Evolutionary conservation across 2,329 filamentous ascomycete species (phyloP), one percentile per base, ranked within the genome.

Genomic region (Escovopsis sp.): DNA sequence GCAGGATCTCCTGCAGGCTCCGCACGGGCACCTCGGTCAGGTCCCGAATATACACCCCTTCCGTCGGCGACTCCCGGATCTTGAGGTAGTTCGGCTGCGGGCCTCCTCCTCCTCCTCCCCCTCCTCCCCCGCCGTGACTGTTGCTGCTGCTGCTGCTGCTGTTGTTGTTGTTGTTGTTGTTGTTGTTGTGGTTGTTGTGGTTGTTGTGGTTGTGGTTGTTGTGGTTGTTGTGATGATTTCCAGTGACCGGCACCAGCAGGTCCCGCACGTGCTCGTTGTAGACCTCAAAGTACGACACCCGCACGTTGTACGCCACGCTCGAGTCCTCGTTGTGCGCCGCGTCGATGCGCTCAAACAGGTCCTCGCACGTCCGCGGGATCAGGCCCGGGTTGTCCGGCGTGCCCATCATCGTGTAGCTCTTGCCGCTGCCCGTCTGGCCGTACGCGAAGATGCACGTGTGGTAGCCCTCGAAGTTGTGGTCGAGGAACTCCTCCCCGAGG

Each of bases 191-290:
- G n/a, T n/a, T n/a, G n/a, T n/a, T n/a, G n/a, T n/a, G n/a, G n/a
- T n/a, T n/a, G n/a, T n/a, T n/a, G n/a, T n/a, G n/a, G n/a, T n/a
- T n/a, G n/a, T n/a, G n/a, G n/a, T n/a, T n/a, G n/a, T n/a, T n/a
- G n/a, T n/a, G n/a, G n/a, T n/a, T n/a, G n/a, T n/a, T n/a, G n/a
- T n/a, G n/a, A n/a, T n/a, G n/a, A n/a, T n/a, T n/a, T n/a, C n/a
- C n/a, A 9, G 63, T 52, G 19, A 80, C 70, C 10, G 87, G 83
- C 0, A 86, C 80, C 31, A 98, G 72, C 26, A 98, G 65, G 53
- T 98, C 90, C 39, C 90, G 83, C 34, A 98, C 90, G 58, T 96
- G 90, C 61, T 98, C 90, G 59, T 98, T 98, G 70, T 98, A 98
- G 41, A 98, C 90, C 56, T 98, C 90, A 51, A 98, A 96, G 62